phyloP scores from a whole-genome alignment of 768 basidiomycete species.

The Collybiopsis confluens region DNA sequence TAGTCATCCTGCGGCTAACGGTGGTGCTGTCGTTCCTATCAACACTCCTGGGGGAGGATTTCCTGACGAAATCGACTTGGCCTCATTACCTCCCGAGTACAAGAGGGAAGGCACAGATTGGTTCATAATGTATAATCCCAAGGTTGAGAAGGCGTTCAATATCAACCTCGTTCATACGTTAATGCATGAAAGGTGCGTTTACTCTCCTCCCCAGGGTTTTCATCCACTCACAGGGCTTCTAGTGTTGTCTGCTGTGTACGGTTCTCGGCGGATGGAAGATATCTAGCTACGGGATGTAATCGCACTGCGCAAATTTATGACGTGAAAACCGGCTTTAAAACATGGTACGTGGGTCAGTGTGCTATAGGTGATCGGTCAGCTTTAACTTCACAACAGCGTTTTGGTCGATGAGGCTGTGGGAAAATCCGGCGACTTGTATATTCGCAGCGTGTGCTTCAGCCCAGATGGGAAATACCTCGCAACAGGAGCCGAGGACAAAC shows the following conservation, averaged over 20 bases:
- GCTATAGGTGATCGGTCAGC: neutral
- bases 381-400: conserved; percentile 33
- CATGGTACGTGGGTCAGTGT: conserved; percentile 47
- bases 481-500: conserved; percentile 92
- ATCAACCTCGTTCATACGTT: conserved; percentile 80
- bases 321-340: conserved; percentile 79
- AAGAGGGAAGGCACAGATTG: conserved; percentile 81
- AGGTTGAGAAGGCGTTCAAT: conserved; percentile 73
- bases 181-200: conserved; percentile 79
- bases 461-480: conserved; percentile 91
- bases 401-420: conserved; percentile 56
- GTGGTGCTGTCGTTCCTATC: conserved; percentile 7
- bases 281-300: conserved; percentile 94
- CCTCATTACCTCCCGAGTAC: conserved; percentile 46
- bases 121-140: conserved; percentile 86
- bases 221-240: neutral
- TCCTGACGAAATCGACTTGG: conserved; percentile 45
- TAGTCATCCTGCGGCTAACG: conserved; percentile 13
- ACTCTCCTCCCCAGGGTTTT: neutral
- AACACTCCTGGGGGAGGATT: conserved; percentile 27
- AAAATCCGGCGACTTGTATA: conserved; percentile 69
- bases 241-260: conserved; percentile 82
- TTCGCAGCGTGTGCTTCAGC: conserved; percentile 85
- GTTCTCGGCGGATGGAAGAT: conserved; percentile 92
- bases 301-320: conserved; percentile 94